phyloP scores from a whole-genome alignment of 176 grass and related monocot genomes.

The Zoysia pacifica region DNA sequence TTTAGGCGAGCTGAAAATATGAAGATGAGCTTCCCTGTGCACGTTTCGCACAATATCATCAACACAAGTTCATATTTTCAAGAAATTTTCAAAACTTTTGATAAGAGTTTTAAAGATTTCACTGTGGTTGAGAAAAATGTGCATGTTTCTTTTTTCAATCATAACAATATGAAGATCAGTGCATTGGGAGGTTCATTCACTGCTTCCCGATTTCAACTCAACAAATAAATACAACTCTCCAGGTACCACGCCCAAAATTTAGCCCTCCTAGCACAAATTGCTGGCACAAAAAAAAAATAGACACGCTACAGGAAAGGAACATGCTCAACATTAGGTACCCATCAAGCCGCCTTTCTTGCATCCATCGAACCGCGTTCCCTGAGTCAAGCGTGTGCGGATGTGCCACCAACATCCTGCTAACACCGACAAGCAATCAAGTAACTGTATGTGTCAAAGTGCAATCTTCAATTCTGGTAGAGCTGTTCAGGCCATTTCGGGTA shows the following conservation, averaged over 20 bases:
- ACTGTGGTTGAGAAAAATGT: too few relatives aligned
- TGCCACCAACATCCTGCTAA: neutral
- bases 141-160: neutral
- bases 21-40: too few relatives aligned
- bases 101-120: too few relatives aligned
- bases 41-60: too few relatives aligned
- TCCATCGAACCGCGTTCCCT: neutral
- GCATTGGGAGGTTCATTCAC: neutral
- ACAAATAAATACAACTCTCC: neutral
- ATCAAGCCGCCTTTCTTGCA: neutral
- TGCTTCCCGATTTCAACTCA: neutral
- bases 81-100: too few relatives aligned
- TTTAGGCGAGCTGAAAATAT: too few relatives aligned
- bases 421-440: neutral
- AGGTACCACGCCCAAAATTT: neutral
- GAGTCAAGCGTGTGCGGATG: neutral
- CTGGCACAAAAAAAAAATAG: neutral
- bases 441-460: neutral
- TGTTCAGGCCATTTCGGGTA: conserved; percentile 95
- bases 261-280: neutral
- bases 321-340: neutral
- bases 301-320: neutral
- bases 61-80: too few relatives aligned
- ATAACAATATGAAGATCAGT: neutral
- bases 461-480: conserved; percentile 40